Base-by-base conservation (phyloP, 2,329 filamentous ascomycete genomes). In the Anthostomella pinea region DNA sequence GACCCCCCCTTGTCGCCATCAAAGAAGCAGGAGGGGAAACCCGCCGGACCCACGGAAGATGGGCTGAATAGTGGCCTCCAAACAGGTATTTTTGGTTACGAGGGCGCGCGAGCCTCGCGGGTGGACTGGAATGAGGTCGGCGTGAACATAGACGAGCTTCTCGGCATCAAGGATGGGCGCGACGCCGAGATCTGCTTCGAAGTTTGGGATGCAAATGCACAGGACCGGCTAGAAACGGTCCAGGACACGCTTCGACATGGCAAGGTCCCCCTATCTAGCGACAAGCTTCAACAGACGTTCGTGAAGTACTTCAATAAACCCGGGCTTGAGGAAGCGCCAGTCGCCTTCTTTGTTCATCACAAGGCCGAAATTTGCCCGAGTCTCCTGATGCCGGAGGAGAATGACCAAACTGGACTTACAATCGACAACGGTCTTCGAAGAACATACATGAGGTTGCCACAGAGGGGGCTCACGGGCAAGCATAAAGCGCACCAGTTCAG, bases 361-460 rank as follows among this genome's bases (percentile, higher is more conserved):
- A 37, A 27, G 16, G 36, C 42, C 8, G 52, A 54, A 28, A 4
- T 21, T 3, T 16, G 33, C 16, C 50, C 52, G 1, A 3, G 2
- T 3, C 30, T 17, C 14, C 49, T 31, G 19, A n/a, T 50, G 10
- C 8, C 5, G 13, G 16, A 13, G 4, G 7, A n/a, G 11, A 13
- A 17, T 5, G 44, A 49, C 18, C 37, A 15, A n/a, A n/a, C n/a
- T n/a, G n/a, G n/a, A n/a, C n/a, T n/a, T n/a, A n/a, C n/a, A n/a
- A n/a, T n/a, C n/a, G n/a, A n/a, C n/a, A n/a, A n/a, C n/a, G n/a
- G n/a, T n/a, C n/a, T n/a, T n/a, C n/a, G n/a, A n/a, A n/a, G n/a
- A n/a, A 39, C 42, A 15, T 57, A 56, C 25, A 56, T 57, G 53
- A 52, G 40, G 21, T 28, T 49, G 2, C 51, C 52, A 9, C 7